Percentiles rank a stretch among this genome's conserved stretches.
Evolutionary conservation across 129 eudicot genomes (phyloP).

Genomic region (Logfia minima): DNA sequence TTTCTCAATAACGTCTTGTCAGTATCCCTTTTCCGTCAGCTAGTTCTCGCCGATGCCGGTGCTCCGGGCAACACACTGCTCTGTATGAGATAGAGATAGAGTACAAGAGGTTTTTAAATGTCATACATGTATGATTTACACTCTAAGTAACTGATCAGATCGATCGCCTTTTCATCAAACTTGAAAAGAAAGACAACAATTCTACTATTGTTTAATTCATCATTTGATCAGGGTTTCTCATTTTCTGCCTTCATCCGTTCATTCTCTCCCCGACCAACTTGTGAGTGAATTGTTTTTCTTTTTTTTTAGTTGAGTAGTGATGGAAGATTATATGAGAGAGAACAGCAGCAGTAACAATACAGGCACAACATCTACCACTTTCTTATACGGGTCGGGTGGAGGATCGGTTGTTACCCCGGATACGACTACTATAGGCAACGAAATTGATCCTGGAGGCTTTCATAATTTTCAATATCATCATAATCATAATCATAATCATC

Average conservation of each 20-base stretch:
- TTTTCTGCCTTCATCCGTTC: background rate
- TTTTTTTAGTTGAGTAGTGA: background rate
- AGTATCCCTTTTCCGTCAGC: constrained; percentile 1
- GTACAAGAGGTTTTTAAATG: no score
- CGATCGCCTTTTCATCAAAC: no score
- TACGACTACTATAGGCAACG: constrained; percentile 20
- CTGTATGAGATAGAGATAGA: no score
- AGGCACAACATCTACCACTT: constrained; percentile 28
- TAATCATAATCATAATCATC: constrained; percentile 18
- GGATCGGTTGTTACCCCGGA: constrained; percentile 41
- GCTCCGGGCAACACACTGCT: constrained; percentile 15
- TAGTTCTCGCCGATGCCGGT: constrained; percentile 3
- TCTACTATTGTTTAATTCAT: no score
- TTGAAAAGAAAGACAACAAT: no score
- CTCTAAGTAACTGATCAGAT: no score
- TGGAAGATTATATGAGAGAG: constrained; percentile 75
- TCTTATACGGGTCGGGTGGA: constrained; percentile 58
- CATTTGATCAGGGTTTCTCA: background rate
- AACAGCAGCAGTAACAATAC: constrained; percentile 40
- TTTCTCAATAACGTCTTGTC: constrained; percentile 35
- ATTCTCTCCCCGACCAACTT: background rate
- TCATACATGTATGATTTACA: no score
- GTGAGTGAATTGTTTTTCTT: no score
- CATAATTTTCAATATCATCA: constrained; percentile 31
- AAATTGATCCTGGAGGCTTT: constrained; percentile 15